These are phyloP conservation scores for Daldinia sp. DNA, from an alignment of 2,329 filamentous ascomycete genomes.

Conservation along the genomic window DNA sequence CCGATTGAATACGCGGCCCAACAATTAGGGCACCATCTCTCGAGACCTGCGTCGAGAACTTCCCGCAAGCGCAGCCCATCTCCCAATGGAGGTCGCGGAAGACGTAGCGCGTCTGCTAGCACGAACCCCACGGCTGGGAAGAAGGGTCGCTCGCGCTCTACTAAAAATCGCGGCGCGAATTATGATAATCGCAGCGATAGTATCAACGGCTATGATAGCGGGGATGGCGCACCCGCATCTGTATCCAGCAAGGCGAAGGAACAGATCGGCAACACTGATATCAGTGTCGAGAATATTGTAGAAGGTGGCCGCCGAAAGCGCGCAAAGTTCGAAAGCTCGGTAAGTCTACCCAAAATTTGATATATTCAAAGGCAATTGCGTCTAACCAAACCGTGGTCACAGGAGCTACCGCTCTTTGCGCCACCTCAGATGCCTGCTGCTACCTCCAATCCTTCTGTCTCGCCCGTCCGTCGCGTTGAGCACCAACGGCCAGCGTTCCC, in stretches of 20 bases:
- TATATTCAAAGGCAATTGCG: conserved; percentile 27
- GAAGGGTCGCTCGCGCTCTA: conserved; percentile 73
- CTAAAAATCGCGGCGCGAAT: conserved; percentile 70
- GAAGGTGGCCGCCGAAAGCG: conserved; percentile 95
- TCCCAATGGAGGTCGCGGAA: conserved; percentile 71
- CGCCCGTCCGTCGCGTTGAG: conserved; percentile 83
- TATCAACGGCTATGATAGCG: conserved; percentile 83
- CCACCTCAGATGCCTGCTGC: conserved; percentile 92
- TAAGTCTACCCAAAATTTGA: conserved; percentile 63
- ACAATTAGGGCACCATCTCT: conserved; percentile 67
- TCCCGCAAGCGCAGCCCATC: conserved; percentile 83
- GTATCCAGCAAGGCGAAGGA: conserved; percentile 82
- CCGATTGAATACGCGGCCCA: conserved; percentile 58
- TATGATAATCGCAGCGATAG: conserved; percentile 72
- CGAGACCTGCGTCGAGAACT: conserved; percentile 73
- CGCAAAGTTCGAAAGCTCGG: conserved; percentile 95
- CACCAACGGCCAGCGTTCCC: conserved; percentile 76
- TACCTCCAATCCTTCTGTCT: conserved; percentile 97
- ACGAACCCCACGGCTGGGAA: conserved; percentile 61
- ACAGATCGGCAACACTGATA: conserved; percentile 91
- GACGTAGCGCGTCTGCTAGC: conserved; percentile 78
- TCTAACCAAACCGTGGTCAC: conserved; percentile 47
- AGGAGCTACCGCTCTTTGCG: conserved; percentile 96
- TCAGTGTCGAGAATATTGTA: conserved; percentile 97
- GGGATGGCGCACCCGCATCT: conserved; percentile 80